Base-by-base conservation (phyloP, 257 asterid genomes). In the Solanum medicagineum region DNA sequence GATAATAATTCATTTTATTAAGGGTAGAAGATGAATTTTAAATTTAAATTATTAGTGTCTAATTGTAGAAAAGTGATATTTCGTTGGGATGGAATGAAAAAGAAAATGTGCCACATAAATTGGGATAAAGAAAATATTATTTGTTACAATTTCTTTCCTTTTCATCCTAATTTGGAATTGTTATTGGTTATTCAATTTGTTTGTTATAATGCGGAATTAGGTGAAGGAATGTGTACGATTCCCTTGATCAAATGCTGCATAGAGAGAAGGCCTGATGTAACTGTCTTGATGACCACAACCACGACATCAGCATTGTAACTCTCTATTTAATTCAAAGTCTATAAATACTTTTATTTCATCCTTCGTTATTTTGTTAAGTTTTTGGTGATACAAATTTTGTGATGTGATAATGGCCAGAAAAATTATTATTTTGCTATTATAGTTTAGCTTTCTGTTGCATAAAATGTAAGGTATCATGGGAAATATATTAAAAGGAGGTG, bases 141-240 rank as follows among this genome's bases (percentile, higher is more conserved):
- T 49, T 51, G 0, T 47, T 42, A 6, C 4, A 22, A 5, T 54
- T 83, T 29, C 8, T 7, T 16, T 45, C 4, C 26, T 62, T 3
- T 12, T 55, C 22, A 14, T 45, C 80, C 3, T 80, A 47, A 32
- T 47, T 51, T 14, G 49, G 53, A 29, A 74, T 8, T 57, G 55
- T 42, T 16, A 36, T 68, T 16, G 2, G 24, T 24, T 14, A 80
- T 47, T 62, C 54, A 54, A 24, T 84, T 80, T 68, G 68, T 19
- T 83, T 85, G 57, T 49, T 85, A 6, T 16, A 26, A 53, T 79
- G 83, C 0, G 65, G 26, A 59, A 66, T 60, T 83, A 97, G 98
- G 98, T 42, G 98, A 97, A 90, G 98, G 98, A 85, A 77, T 95
- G 89, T 90, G 94, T 13, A 96, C 97, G 8, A 89, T 95, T 90